A percentile compares a stretch with the other conserved stretches of the same genome.
phyloP scores from a whole-genome alignment of 2,329 filamentous ascomycete genomes.

The Verticillium albo-atrum region DNA sequence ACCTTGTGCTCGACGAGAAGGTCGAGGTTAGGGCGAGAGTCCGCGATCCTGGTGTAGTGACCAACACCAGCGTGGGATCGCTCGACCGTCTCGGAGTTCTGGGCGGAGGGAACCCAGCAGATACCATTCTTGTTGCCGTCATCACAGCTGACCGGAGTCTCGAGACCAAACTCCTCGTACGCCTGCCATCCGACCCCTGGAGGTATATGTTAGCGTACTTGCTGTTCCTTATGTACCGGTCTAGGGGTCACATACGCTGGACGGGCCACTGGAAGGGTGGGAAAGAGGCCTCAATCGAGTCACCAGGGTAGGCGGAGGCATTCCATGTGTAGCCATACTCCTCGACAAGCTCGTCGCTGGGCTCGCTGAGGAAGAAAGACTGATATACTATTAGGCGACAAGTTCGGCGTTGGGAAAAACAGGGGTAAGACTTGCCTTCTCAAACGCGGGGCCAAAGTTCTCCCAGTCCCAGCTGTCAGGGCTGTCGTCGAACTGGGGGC shows the following conservation, averaged over 20 bases:
- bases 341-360: constrained; percentile 16
- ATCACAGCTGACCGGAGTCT: constrained; percentile 17
- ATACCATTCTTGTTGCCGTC: constrained; percentile 23
- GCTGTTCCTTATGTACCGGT: neutral
- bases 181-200: constrained; percentile 12
- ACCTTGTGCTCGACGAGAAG: constrained; percentile 23
- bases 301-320: constrained; percentile 22
- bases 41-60: constrained; percentile 21
- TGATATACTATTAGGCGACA: constrained; percentile 4
- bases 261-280: constrained; percentile 25
- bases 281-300: constrained; percentile 25
- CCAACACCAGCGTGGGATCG: constrained; percentile 24
- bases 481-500: constrained; percentile 14
- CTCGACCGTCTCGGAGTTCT: constrained; percentile 19
- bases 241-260: constrained; percentile 11
- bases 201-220: constrained; percentile 1
- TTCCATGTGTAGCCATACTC: constrained; percentile 27
- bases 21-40: constrained; percentile 17
- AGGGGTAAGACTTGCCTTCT: constrained; percentile 20
- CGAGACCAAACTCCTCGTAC: constrained; percentile 19
- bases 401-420: neutral
- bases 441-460: constrained; percentile 27
- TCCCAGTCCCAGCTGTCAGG: constrained; percentile 28
- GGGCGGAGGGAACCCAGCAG: constrained; percentile 24
- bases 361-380: constrained; percentile 14